These are phyloP conservation scores for Giardia duodenalis DNA, from an alignment of 208 protist genomes.

Conservation along the genomic window DNA sequence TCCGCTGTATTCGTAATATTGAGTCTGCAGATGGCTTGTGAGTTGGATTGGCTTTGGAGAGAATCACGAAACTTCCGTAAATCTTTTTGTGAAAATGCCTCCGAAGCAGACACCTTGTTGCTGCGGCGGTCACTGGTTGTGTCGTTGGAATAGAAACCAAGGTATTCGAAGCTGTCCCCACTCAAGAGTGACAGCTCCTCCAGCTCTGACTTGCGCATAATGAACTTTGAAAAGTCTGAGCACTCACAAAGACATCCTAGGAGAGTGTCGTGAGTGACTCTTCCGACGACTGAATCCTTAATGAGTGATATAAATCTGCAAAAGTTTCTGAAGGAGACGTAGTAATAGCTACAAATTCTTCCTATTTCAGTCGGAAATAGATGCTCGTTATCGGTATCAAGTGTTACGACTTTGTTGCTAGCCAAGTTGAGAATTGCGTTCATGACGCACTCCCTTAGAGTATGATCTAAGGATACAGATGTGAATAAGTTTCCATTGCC, in stretches of 20 bases:
- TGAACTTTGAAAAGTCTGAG: not conserved
- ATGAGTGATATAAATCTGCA: not conserved
- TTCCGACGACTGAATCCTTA: not conserved
- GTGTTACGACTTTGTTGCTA: not conserved
- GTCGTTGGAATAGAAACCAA: not conserved
- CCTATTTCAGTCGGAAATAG: not conserved
- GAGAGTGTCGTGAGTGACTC: not conserved
- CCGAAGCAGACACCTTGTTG: too few relatives aligned
- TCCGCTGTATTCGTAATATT: not conserved
- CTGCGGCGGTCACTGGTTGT: not conserved
- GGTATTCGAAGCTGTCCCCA: not conserved
- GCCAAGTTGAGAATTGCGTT: not conserved
- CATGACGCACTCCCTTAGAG: not conserved
- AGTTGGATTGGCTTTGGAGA: too few relatives aligned
- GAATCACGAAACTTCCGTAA: not conserved
- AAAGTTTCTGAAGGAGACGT: not conserved
- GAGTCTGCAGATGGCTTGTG: not conserved
- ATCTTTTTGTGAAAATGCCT: not conserved
- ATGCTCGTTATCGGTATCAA: not conserved
- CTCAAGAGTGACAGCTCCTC: not conserved
- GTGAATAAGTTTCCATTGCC: too few relatives aligned
- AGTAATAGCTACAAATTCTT: conserved; percentile 4
- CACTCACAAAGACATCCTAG: not conserved
- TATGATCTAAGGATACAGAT: not conserved
- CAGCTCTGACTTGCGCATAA: not conserved